phyloP scores from a whole-genome alignment of 2,329 filamentous ascomycete species.

The Alternaria burnsii region DNA sequence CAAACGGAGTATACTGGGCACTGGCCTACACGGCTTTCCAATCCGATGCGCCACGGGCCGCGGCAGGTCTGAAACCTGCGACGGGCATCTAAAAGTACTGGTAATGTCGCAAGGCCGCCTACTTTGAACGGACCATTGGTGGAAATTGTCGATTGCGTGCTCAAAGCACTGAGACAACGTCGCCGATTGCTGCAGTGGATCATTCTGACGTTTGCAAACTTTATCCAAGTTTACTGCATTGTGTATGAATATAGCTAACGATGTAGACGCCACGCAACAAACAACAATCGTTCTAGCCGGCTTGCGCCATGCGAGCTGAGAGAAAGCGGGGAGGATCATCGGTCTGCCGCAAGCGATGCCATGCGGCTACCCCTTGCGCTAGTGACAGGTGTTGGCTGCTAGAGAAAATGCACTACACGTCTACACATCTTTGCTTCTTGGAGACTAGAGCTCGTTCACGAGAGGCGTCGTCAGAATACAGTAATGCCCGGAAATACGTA shows the following conservation, averaged over 20 bases:
- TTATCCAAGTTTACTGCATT: neutral
- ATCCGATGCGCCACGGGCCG: constrained; percentile 11
- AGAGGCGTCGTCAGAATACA: neutral
- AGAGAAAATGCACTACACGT: constrained; percentile 9
- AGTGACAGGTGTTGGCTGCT: constrained; percentile 4
- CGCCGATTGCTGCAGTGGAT: neutral
- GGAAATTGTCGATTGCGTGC: neutral
- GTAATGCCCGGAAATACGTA: neutral
- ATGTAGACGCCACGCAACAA: constrained; percentile 1
- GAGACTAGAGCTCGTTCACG: neutral
- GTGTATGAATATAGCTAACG: neutral
- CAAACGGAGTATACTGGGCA: neutral
- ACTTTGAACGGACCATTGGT: neutral
- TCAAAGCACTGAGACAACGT: neutral
- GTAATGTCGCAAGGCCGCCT: neutral
- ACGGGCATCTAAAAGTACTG: neutral
- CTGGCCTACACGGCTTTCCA: neutral
- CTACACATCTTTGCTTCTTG: neutral
- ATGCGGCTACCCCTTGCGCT: constrained; percentile 15
- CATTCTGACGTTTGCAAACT: neutral
- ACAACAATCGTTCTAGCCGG: neutral
- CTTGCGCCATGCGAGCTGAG: neutral
- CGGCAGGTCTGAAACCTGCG: constrained; percentile 12
- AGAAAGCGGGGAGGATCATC: neutral
- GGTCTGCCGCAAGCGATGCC: constrained; percentile 1